Percentiles rank a stretch among this genome's conserved stretches.
Evolutionary conservation across 305 asterid species (phyloP).

Genomic region (Fraxinus xanthoxyloides): DNA sequence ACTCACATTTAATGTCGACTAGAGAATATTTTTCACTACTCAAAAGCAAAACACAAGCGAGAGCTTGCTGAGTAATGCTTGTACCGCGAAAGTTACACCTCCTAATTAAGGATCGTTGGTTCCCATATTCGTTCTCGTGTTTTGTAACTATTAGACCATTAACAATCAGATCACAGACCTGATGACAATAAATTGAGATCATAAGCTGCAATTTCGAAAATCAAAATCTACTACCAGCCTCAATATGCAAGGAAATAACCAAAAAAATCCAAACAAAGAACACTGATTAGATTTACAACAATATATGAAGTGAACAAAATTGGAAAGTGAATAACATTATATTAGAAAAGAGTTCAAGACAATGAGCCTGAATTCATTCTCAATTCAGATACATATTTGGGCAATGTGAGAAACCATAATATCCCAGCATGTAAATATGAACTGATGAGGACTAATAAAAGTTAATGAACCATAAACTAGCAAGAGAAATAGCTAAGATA

Average conservation of each 20-base stretch:
- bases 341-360: background rate
- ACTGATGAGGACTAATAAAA: background rate
- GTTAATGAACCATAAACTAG: background rate
- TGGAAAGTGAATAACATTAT: background rate
- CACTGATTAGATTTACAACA: background rate
- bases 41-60: background rate
- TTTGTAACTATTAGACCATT: background rate
- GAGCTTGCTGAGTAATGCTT: background rate
- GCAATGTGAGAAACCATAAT: background rate
- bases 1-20: background rate
- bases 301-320: background rate
- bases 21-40: background rate
- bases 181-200: background rate
- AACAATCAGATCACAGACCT: background rate
- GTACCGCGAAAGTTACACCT: background rate
- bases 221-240: background rate
- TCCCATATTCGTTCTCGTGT: background rate
- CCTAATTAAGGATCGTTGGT: background rate
- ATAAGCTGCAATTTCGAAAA: background rate
- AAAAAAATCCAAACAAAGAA: background rate
- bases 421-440: constrained; percentile 2
- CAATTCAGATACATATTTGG: background rate
- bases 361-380: background rate
- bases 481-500: background rate
- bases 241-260: background rate